Base-by-base conservation (phyloP, 768 basidiomycete genomes). In the Hygrophorus pudorinus region DNA sequence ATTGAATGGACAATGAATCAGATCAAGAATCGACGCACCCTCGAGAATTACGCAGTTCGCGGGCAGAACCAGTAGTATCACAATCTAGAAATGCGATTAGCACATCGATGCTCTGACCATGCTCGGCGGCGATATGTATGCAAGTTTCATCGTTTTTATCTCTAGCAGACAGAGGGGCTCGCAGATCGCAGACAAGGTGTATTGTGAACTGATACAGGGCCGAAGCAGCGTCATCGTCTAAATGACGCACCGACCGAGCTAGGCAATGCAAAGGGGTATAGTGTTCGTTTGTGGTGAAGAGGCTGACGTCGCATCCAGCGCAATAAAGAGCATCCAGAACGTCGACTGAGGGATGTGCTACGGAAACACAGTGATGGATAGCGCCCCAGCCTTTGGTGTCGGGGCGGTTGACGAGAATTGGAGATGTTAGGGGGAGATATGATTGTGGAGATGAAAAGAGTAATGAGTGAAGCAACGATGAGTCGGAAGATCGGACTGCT, bases 51-150 rank as follows among this genome's bases (percentile, higher is more conserved):
- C 77, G 74, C 59, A 81, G 57, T 51, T 77, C 72, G 24, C 76
- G 71, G 28, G 79, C 70, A 1, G 65, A 56, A 35, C 76, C 72
- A 11, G 67, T 71, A 0, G 65, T 62, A 55, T 88, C 85, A 50
- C 75, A 80, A 36, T 81, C 73, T 37, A 88, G 66, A 46, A 88
- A 65, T 33, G 80, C 71, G 42, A 68, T 65, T 33, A 87, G 60
- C 14, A 86, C 59, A 42, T 81, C 78, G 14, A 78, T 62, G 59
- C 72, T 83, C 44, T 72, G 65, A 37, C 85, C 85, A 51, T 76
- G 75, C 53, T 85, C 83, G 10, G 85, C 85, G 38, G 84, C 85
- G 48, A 85, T 65, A 65, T 88, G 85, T 39, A 88, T 68, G 65
- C 83, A 85, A 2, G 85, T 87, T 55, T 88, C 84, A 51, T 77